Percentiles rank a stretch among this genome's conserved stretches.
Conservation (phyloP, 2,329 filamentous ascomycete genomes). For the Neurospora sp. region DNA sequence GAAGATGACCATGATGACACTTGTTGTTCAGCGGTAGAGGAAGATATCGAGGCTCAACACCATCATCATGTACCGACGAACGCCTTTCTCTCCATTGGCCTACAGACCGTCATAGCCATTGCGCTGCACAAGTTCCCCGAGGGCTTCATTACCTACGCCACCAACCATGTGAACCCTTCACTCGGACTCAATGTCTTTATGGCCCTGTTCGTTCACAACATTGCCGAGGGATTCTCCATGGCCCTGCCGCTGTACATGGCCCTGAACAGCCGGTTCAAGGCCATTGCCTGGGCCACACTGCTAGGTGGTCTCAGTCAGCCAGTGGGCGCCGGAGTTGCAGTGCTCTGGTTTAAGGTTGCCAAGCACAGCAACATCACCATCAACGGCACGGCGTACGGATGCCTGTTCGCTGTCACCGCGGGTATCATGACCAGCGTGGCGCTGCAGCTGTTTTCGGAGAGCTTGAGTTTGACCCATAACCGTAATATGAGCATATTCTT, state of each 20-base stretch:
- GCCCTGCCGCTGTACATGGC: conserved; percentile 89
- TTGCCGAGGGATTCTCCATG: conserved; percentile 93
- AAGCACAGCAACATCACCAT: conserved; percentile 37
- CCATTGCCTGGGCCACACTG: conserved; percentile 74
- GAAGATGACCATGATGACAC: conserved; percentile 10
- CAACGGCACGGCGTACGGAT: conserved; percentile 56
- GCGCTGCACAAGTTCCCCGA: conserved; percentile 92
- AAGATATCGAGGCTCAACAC: conserved; percentile 48
- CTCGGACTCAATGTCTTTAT: conserved; percentile 90
- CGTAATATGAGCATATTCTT: conserved; percentile 67
- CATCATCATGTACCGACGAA: conserved; percentile 95
- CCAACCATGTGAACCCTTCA: conserved; percentile 86
- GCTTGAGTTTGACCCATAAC: conserved; percentile 71
- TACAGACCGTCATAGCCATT: conserved; percentile 92
- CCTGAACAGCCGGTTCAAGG: conserved; percentile 65
- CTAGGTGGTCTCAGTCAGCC: conserved; percentile 84
- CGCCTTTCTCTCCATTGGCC: conserved; percentile 85
- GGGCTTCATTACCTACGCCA: conserved; percentile 83
- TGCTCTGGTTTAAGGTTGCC: conserved; percentile 73
- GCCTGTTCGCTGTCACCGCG: conserved; percentile 79
- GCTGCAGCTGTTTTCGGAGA: conserved; percentile 80
- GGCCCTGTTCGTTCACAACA: conserved; percentile 95
- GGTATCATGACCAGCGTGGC: conserved; percentile 95
- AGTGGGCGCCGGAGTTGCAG: conserved; percentile 72
- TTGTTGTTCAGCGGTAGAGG: conserved; percentile 21